A percentile compares a stretch with the other conserved stretches of the same genome.
Evolutionary conservation across 2,329 filamentous ascomycete species (phyloP).

Genomic region (Venturia oleaginea): DNA sequence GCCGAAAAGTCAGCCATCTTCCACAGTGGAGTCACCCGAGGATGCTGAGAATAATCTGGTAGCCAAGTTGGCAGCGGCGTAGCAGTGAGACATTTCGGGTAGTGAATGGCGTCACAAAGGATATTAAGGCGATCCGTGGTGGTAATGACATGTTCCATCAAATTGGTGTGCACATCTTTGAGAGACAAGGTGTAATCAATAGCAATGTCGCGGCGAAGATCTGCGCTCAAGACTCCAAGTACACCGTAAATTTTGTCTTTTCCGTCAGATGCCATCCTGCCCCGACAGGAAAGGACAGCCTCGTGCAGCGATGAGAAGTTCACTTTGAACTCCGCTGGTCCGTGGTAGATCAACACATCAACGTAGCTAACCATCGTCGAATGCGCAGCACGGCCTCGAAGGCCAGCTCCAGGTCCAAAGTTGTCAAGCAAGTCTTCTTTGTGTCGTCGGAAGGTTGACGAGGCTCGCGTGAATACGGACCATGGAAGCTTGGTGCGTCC

Average conservation of each 20-base stretch:
- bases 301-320: conserved; percentile 11
- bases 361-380: conserved; percentile 14
- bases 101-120: conserved; percentile 29
- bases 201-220: conserved; percentile 21
- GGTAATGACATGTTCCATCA: conserved; percentile 25
- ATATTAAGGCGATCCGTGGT: conserved; percentile 22
- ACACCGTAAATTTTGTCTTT: conserved; percentile 32
- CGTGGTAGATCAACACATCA: conserved; percentile 17
- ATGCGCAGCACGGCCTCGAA: conserved; percentile 9
- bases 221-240: conserved; percentile 25
- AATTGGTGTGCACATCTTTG: conserved; percentile 27
- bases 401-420: conserved; percentile 4
- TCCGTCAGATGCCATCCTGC: conserved; percentile 24
- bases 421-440: conserved; percentile 16
- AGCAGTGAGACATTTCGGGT: conserved; percentile 20
- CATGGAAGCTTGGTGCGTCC: conserved; percentile 15
- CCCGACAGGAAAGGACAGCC: conserved; percentile 17
- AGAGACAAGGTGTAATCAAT: conserved; percentile 26
- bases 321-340: conserved; percentile 19
- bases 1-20: conserved; percentile 19
- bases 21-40: conserved; percentile 18
- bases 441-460: conserved; percentile 18
- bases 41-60: conserved; percentile 30
- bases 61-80: conserved; percentile 26
- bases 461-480: conserved; percentile 15